Base-by-base conservation (phyloP, 2,329 filamentous ascomycete species). In the Lasiodiplodia sp. region DNA sequence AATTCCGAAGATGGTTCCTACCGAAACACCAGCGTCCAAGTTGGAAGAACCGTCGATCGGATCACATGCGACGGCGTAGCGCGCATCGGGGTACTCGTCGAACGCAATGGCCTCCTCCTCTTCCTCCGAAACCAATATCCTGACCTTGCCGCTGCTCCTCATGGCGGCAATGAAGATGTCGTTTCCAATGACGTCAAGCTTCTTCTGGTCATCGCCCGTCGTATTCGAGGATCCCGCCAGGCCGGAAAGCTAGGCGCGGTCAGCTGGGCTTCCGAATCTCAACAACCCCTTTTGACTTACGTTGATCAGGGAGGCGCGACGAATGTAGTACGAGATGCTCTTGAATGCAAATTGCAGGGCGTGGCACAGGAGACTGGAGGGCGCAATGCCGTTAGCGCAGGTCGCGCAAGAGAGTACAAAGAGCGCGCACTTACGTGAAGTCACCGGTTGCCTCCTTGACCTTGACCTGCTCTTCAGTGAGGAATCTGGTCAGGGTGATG, bases 301-400 rank as follows among this genome's bases (percentile, higher is more conserved):
- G 86, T 97, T 97, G 84, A 98, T 95, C 72, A 99, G 86, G 28
- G 93, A 95, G 44, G 95, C 94, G 81, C 96, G 91, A 76, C 95
- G 94, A 82, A 99, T 99, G 86, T 97, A 99, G 87, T 98, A 97
- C 75, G 96, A 93, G 81, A 99, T 99, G 73, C 93, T 97, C 86
- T 99, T 99, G 91, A 99, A 99, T 72, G 96, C 95, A 86, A 98
- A 99, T 82, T 98, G 96, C 69, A 99, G 92, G 70, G 96, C 94
- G 81, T 99, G 96, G 87, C 94, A 97, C 70, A 99, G 89, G 66
- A 99, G 88, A 76, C 94, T 97, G 76, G 31, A 51, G 64, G 14
- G 12, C 34, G 21, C 4, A 65, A 25, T 52, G 18, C 28, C 23
- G 37, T 37, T 31, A 25, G 38, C 66, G 52, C 56, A 68, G 23